Evolutionary conservation across 2,329 filamentous ascomycete genomes (phyloP).

Genomic region (Alternaria angustiovoidea): DNA sequence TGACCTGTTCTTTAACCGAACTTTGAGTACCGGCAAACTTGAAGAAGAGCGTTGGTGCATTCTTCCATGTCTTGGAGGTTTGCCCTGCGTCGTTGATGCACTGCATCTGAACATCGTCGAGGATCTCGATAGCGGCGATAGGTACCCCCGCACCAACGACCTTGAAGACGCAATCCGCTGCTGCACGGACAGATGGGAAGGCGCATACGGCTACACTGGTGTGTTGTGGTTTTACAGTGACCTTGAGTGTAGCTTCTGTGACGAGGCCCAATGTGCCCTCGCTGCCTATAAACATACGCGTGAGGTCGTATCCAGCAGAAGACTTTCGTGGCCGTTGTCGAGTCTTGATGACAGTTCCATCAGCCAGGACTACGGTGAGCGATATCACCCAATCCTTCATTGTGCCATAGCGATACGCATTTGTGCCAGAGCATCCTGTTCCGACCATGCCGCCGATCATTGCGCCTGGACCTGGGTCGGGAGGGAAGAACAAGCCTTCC

Average conservation of each 20-base stretch:
- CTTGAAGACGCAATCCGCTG: conserved; percentile 79
- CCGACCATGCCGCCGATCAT: conserved; percentile 92
- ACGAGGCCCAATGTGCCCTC: conserved; percentile 92
- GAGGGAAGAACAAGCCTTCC: conserved; percentile 84
- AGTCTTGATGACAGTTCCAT: conserved; percentile 90
- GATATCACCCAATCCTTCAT: conserved; percentile 94
- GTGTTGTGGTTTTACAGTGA: conserved; percentile 80
- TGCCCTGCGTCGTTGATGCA: conserved; percentile 73
- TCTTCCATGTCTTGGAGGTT: conserved; percentile 71
- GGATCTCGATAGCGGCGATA: conserved; percentile 89
- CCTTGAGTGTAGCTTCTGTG: conserved; percentile 87
- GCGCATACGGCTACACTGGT: conserved; percentile 80
- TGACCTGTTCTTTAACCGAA: conserved; percentile 80
- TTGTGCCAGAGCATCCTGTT: conserved; percentile 81
- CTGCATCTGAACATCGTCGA: conserved; percentile 90
- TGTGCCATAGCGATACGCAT: conserved; percentile 90
- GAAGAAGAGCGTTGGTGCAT: conserved; percentile 76
- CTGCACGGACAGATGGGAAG: conserved; percentile 71
- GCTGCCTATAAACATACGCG: conserved; percentile 85
- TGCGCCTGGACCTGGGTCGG: conserved; percentile 88
- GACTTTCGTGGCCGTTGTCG: conserved; percentile 87
- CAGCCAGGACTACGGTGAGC: conserved; percentile 86
- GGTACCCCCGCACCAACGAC: conserved; percentile 84
- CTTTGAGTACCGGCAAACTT: conserved; percentile 74
- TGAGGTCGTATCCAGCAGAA: conserved; percentile 90